Evolutionary conservation across 805 yeast species (phyloP), one percentile per base, ranked within the genome.

Genomic region (Saccharomycopsis fibuligera): DNA sequence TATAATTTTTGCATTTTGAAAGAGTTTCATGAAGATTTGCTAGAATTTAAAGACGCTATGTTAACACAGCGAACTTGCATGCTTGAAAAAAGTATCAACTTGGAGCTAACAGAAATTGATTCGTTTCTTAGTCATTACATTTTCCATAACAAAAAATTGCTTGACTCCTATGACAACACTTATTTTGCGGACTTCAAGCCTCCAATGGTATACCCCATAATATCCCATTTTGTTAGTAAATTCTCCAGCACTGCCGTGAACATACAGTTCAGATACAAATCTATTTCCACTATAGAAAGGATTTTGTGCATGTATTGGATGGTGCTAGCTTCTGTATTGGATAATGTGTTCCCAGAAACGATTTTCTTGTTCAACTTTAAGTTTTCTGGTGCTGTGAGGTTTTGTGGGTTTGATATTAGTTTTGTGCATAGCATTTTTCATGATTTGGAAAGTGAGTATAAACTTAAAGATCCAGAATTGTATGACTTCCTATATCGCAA

Each of bases 291-390:
- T 12, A 5, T 46, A 23, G 45, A 50, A 23, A n/a, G 25, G 27
- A 46, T 50, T 17, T 35, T 25, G 24, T 27, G 24, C 6, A 25
- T 49, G 5, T 46, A 46, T 27, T 47, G 54, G 48, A 17, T 50
- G 3, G 41, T 31, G 9, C 10, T 27, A n/a, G 12, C 35, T 16
- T 16, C 37, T 9, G 22, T 46, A 4, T 23, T 50, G 4, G 54
- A 50, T 21, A 43, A 30, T 23, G n/a, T 50, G 3, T 50, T 50
- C 19, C 45, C 54, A 6, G 50, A 46, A 16, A 12, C 37, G 3
- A 19, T 37, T 9, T 50, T 37, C 17, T 16, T 50, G 9, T 50
- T 31, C 35, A 31, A 33, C 5, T 22, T 44, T 9, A 30, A 35
- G 25, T 50, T 50, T 19, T 30, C 50, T 5, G 45, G 37, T 8